Conservation (phyloP, 306 rosid species). For the Hippophae tibetana region DNA sequence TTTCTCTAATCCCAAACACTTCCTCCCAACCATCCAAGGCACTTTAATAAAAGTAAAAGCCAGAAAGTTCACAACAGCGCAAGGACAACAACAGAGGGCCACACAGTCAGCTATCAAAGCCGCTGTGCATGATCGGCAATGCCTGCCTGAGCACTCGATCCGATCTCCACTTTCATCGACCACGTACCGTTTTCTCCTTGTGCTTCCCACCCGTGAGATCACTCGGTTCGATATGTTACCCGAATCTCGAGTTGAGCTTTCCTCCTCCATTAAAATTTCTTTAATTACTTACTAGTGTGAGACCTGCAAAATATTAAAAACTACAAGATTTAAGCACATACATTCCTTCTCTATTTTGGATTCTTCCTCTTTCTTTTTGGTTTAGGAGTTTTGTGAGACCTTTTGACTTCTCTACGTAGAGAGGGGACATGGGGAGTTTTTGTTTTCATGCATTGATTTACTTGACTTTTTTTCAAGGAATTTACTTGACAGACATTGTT, state of each 20-base stretch:
- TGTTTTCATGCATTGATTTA: no score
- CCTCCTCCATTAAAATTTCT: conserved; percentile 26
- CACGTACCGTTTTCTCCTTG: conserved; percentile 7
- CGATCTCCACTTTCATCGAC: conserved; percentile 31
- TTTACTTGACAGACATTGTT: no score
- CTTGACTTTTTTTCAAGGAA: no score
- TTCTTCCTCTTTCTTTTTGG: no score
- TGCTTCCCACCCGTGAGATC: not conserved
- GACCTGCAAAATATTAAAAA: conserved; percentile 21
- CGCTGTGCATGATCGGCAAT: conserved; percentile 49
- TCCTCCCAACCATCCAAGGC: conserved; percentile 48
- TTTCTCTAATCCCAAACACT: conserved; percentile 33
- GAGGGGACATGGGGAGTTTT: no score
- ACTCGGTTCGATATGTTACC: conserved; percentile 9
- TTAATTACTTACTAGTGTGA: not conserved
- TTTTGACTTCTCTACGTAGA: no score
- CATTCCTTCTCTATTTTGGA: no score
- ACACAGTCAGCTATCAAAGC: conserved; percentile 59
- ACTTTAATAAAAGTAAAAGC: conserved; percentile 51
- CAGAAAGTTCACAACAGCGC: conserved; percentile 48
- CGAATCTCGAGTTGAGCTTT: conserved; percentile 12
- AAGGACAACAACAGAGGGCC: conserved; percentile 73
- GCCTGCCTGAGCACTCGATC: conserved; percentile 48
- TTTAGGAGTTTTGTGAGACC: no score
- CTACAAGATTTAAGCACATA: not conserved